Base-by-base conservation (phyloP, 1,284 basidiomycete species). In the Ceratobasidium sp. region DNA sequence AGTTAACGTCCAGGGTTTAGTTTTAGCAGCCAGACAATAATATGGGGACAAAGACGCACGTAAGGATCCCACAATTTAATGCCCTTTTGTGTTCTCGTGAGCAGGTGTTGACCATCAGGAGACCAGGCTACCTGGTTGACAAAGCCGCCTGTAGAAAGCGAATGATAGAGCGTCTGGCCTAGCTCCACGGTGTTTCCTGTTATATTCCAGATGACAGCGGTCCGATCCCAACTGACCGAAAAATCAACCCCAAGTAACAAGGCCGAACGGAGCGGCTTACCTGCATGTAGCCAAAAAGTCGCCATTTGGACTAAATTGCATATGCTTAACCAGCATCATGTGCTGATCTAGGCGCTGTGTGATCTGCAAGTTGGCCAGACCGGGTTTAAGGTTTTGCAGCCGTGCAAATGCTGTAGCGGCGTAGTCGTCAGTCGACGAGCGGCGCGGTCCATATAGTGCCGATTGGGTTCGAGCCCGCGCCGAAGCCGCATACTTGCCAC, bases 31-130 rank as follows among this genome's bases (percentile, higher is more conserved):
- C 50, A 3, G 21, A 26, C 52, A 70, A 21, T 28, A 23, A 47
- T 47, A 43, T 35, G 47, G 63, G 44, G 64, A 49, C 14, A 52
- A 30, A 46, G 49, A 66, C 72, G 64, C 79, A 85, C 69, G 76
- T 90, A 90, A 82, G 88, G 86, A 9, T 87, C 88, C 91, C 91
- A 93, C 59, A 93, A 83, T 80, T 92, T 93, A 75, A 93, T 85
- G n/a, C 87, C 87, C 73, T 88, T 85, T 70, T 83, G 62, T n/a
- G 71, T 66, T 18, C 62, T 75, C 1, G 74, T 75, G 8, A 76
- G 63, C 43, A 76, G 38, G 23, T 62, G 43, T 26, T 35, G 47
- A 38, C 75, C 75, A 41, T 73, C 54, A 7, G 75, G 74, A 35
- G 72, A 73, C 91, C 91, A 93, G 35, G 91, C 91, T 21, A 93